Evolutionary conservation across 768 basidiomycete genomes (phyloP).

Genomic region (Russula olivacea): DNA sequence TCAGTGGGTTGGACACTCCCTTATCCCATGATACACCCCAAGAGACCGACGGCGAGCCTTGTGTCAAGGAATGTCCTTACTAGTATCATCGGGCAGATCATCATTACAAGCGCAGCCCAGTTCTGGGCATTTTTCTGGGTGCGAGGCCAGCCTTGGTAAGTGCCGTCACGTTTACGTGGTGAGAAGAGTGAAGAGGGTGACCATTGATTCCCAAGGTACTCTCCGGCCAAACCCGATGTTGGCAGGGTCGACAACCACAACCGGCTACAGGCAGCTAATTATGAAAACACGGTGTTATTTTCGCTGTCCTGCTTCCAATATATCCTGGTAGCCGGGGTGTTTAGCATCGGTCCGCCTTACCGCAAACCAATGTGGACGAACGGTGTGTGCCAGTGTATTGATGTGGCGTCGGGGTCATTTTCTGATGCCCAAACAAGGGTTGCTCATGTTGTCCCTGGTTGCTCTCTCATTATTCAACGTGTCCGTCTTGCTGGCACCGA

Average conservation of each 20-base stretch:
- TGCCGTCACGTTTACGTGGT: not conserved
- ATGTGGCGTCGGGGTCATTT: not conserved
- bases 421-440: slow-evolving; percentile 40
- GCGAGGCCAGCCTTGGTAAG: slow-evolving; percentile 75
- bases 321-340: slow-evolving; percentile 92
- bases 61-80: slow-evolving; percentile 93
- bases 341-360: slow-evolving; percentile 97
- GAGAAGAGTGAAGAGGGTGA: not conserved
- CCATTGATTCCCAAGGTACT: slow-evolving; percentile 16
- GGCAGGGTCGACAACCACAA: slow-evolving; percentile 48
- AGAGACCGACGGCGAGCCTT: slow-evolving; percentile 90
- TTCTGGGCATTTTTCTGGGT: slow-evolving; percentile 90
- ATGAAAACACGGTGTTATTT: slow-evolving; percentile 89
- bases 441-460: slow-evolving; percentile 74
- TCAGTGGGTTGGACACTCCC: slow-evolving; percentile 94
- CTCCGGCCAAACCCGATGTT: slow-evolving; percentile 33
- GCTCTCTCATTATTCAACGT: slow-evolving; percentile 67
- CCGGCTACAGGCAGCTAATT: slow-evolving; percentile 82
- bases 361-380: slow-evolving; percentile 94
- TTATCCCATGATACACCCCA: slow-evolving; percentile 77
- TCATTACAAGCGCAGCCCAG: slow-evolving; percentile 79
- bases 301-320: slow-evolving; percentile 98
- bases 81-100: slow-evolving; percentile 88
- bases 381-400: slow-evolving; percentile 42
- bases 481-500: slow-evolving; percentile 69